phyloP scores from a whole-genome alignment of 2,329 filamentous ascomycete genomes.

The Aquanectria penicillioides region DNA sequence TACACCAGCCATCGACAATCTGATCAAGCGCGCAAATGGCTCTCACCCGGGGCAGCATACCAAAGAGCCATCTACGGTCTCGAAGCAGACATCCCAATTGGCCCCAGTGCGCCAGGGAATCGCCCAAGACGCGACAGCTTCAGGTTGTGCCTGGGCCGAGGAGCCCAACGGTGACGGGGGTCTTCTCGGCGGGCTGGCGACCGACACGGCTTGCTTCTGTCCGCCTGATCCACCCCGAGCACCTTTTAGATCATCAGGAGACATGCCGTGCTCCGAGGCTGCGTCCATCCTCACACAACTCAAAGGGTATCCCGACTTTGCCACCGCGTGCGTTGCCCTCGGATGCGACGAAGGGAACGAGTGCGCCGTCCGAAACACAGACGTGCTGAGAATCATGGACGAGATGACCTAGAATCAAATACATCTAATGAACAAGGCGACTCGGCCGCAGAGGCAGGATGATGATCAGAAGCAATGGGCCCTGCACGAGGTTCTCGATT shows the following conservation, averaged over 20 bases:
- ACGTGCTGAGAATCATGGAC: conserved; percentile 1
- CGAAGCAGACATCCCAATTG: no score
- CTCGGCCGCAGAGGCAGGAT: no score
- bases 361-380: conserved; percentile 1
- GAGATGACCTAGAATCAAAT: background rate
- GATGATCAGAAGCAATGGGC: no score
- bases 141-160: background rate
- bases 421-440: no score
- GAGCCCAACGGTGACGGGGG: background rate
- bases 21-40: no score
- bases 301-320: background rate
- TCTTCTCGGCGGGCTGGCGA: background rate
- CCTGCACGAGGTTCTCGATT: no score
- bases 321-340: background rate
- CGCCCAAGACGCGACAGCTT: background rate
- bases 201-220: background rate
- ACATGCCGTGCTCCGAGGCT: background rate
- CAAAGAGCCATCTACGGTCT: no score
- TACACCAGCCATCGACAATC: no score
- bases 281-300: conserved; percentile 1
- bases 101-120: no score
- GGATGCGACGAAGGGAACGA: conserved; percentile 1
- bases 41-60: no score
- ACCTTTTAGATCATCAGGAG: background rate
- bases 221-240: background rate